Evolutionary conservation across 306 rosid species (phyloP), one percentile per base, ranked within the genome.

Genomic region (Morella rubra): DNA sequence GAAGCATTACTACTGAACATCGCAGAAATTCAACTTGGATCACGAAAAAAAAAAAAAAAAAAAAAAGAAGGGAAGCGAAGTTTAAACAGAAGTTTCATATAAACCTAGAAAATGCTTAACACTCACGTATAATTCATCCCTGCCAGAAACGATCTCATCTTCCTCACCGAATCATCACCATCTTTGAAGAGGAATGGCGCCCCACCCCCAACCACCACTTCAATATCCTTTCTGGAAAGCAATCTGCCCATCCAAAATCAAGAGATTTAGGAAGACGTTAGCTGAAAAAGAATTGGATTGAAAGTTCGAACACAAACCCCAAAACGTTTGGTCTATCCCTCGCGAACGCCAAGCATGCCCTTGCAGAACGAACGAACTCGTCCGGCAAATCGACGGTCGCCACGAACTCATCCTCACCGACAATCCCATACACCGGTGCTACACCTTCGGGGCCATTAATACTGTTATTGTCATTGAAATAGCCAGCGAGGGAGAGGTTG

Each of bases 141-240:
- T 76, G 77, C 72, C 16, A 89, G 44, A 77, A 89, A 91, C 65
- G 85, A 81, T 61, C 84, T 85, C 86, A 95, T 83, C 82, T 81
- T 88, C 45, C 80, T 71, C 54, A 60, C 72, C 0, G 90, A 85
- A 69, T 70, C 86, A 59, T 88, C 78, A 0, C 84, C 89, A 12
- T 88, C 79, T n/a, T 67, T 84, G 78, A 92, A 92, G 81, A 90
- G 82, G 77, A 84, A 89, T 5, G 97, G 93, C 2, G 83, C 60
- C 56, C 89, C 92, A 18, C 84, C 80, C 71, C 82, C 71, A n/a
- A 90, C 89, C 37, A 92, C 83, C 44, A 77, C 83, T 51, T 87
- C 87, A 69, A 95, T 56, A 81, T 95, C 96, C 76, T 88, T 85
- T 81, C 73, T 75, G 0, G 97, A 84, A 83, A 95, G 97, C 81